Conservation (phyloP, 371 early-diverging fungal genomes). For the Blastocladiella emersonii region DNA sequence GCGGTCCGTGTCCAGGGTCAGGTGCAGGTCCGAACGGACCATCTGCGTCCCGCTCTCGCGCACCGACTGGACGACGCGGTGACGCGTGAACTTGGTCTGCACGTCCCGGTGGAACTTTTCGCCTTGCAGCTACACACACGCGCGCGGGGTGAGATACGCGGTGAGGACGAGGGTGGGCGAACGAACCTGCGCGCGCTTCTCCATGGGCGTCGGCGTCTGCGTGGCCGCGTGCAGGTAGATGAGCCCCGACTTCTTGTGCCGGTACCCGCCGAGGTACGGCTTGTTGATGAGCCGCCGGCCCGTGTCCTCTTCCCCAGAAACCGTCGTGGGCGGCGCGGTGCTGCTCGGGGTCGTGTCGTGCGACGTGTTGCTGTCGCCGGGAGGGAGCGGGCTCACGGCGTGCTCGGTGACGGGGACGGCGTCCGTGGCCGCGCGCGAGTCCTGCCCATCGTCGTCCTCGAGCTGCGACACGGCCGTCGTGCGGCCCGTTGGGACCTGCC, state of each 20-base stretch:
- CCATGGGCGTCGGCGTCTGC: constrained; percentile 34
- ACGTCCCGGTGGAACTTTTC: constrained; percentile 18
- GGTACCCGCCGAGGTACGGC: constrained; percentile 29
- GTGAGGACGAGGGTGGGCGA: neutral
- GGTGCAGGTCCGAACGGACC: constrained; percentile 15
- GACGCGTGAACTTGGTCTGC: constrained; percentile 27
- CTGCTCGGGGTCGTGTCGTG: too few species aligned
- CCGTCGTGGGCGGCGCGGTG: too few species aligned
- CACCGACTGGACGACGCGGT: constrained; percentile 18
- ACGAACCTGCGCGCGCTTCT: constrained; percentile 22
- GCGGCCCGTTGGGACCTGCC: too few species aligned
- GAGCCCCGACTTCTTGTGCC: constrained; percentile 16
- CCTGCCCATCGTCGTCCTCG: too few species aligned
- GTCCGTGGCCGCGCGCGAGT: too few species aligned
- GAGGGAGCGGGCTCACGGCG: too few species aligned
- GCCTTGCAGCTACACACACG: neutral
- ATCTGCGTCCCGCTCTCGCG: constrained; percentile 30
- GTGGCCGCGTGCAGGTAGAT: constrained; percentile 31
- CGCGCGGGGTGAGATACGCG: too few species aligned
- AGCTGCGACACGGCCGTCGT: too few species aligned
- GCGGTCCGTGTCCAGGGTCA: constrained; percentile 18
- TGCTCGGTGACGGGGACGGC: too few species aligned
- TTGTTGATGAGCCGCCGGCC: constrained; percentile 11
- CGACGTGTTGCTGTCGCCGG: too few species aligned
- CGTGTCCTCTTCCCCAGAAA: too few species aligned